Evolutionary conservation across 768 basidiomycete genomes (phyloP).

Genomic region (Collybiopsis confluens): DNA sequence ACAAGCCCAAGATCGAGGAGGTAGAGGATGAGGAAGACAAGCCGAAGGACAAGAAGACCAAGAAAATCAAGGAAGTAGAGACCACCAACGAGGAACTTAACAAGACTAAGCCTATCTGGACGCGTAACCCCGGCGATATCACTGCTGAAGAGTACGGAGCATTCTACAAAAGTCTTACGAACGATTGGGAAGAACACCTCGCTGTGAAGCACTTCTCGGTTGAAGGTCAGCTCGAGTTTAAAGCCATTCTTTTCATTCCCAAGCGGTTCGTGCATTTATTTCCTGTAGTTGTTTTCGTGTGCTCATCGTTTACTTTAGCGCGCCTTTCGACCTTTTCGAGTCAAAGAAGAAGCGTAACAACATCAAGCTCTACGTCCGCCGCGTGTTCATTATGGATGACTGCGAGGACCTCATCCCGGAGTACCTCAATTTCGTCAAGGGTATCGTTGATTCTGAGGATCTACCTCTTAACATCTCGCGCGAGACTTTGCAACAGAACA

Average conservation of each 20-base stretch:
- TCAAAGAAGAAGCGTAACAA: constrained; percentile 99
- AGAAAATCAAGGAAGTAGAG: constrained; percentile 88
- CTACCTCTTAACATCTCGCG: constrained; percentile 99
- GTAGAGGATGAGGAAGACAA: constrained; percentile 81
- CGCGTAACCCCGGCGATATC: constrained; percentile 95
- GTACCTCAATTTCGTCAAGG: constrained; percentile 99
- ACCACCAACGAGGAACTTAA: constrained; percentile 96
- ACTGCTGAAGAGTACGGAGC: constrained; percentile 87
- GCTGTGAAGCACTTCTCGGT: constrained; percentile 99
- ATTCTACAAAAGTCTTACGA: constrained; percentile 99
- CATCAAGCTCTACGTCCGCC: constrained; percentile 99
- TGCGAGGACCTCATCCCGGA: constrained; percentile 99
- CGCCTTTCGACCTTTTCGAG: constrained; percentile 99
- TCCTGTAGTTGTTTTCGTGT: neutral
- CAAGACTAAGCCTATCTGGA: constrained; percentile 99
- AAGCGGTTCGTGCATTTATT: constrained; percentile 70
- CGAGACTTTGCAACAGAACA: constrained; percentile 99
- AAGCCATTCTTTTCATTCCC: constrained; percentile 96
- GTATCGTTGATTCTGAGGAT: constrained; percentile 99
- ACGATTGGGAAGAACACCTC: constrained; percentile 99
- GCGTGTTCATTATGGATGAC: constrained; percentile 99
- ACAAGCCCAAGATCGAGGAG: constrained; percentile 78
- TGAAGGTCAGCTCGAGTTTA: constrained; percentile 99
- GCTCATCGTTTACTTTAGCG: constrained; percentile 40
- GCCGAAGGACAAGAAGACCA: constrained; percentile 88